Base-by-base conservation (phyloP, 106 monocot genomes). In the Allium sativum region DNA sequence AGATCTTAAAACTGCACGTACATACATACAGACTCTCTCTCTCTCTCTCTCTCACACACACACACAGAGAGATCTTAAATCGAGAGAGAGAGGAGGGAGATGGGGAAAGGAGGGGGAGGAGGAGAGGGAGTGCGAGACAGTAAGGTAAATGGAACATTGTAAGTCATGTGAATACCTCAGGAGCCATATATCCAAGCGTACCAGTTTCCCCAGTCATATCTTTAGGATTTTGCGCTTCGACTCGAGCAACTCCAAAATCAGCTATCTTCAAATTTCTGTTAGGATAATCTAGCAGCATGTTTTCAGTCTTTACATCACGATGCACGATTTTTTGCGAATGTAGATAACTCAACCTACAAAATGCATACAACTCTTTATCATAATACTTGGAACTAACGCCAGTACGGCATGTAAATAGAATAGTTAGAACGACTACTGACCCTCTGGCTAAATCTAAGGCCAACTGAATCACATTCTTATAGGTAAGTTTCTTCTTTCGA, bases 121-220 rank as follows among this genome's bases (percentile, higher is more conserved):
- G n/a, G n/a, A n/a, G n/a, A n/a, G n/a, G n/a, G n/a, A n/a, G n/a
- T n/a, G n/a, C n/a, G n/a, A n/a, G n/a, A n/a, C n/a, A n/a, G n/a
- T n/a, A n/a, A n/a, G 48, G 3, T 50, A 12, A 50, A 15, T 50
- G 48, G 15, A 50, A 50, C 15, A 12, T 50, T 12, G 48, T 15
- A 50, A 3, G 8, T 50, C 15, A 21, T 10, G 21, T 7, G 50
- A 17, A 19, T 52, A 89, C 90, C 90, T 90, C 96, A 2, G 96
- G 96, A 63, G 90, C 90, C 96, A 96, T 96, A 63, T 90, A 95
- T 0, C 87, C 81, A 31, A 90, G 75, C 15, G 96, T 96, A n/a
- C 96, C 96, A 15, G 90, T 96, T 82, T 90, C 87, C 20, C 96
- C 96, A 41, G 96, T 96, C 96, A 96, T 90, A 57, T 96, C 87